Percentiles rank a stretch among this genome's conserved stretches.
phyloP scores from a whole-genome alignment of 116 monocot species.

The Cymodocea nodosa region DNA sequence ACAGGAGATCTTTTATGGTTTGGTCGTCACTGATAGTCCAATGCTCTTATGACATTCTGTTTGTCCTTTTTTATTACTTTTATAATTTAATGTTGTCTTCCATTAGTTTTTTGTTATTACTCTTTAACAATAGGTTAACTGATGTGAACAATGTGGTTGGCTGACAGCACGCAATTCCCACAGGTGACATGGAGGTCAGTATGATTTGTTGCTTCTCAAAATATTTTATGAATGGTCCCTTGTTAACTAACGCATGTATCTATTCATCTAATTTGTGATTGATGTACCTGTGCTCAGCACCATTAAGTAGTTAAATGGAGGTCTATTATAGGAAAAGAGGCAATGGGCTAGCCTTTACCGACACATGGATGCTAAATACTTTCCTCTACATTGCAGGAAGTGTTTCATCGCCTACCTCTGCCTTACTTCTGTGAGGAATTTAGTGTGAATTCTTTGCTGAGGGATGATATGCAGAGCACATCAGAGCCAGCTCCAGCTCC shows the following conservation, averaged over 20 bases:
- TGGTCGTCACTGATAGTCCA: no score
- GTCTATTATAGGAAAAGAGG: background rate
- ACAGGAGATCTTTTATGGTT: no score
- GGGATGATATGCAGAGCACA: slow-evolving; percentile 35
- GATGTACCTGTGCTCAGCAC: no score
- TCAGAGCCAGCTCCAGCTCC: slow-evolving; percentile 70
- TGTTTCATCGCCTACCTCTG: slow-evolving; percentile 59
- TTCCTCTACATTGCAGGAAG: slow-evolving; percentile 38
- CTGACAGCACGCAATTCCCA: slow-evolving; percentile 59
- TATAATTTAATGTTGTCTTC: slow-evolving; percentile 3
- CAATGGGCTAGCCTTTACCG: background rate
- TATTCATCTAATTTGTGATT: no score
- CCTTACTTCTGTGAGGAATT: slow-evolving; percentile 66
- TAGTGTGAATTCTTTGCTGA: slow-evolving; percentile 34
- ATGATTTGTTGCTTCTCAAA: background rate
- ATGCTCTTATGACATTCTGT: no score
- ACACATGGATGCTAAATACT: background rate
- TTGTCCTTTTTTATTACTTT: background rate
- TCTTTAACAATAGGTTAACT: slow-evolving; percentile 44
- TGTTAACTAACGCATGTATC: background rate
- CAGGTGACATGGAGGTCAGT: slow-evolving; percentile 64
- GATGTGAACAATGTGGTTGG: slow-evolving; percentile 49
- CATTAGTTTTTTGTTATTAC: slow-evolving; percentile 18
- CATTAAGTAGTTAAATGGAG: background rate
- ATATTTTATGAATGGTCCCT: no score